Base-by-base conservation (phyloP, 2,329 filamentous ascomycete genomes). In the Talaromyces amestolkiae region DNA sequence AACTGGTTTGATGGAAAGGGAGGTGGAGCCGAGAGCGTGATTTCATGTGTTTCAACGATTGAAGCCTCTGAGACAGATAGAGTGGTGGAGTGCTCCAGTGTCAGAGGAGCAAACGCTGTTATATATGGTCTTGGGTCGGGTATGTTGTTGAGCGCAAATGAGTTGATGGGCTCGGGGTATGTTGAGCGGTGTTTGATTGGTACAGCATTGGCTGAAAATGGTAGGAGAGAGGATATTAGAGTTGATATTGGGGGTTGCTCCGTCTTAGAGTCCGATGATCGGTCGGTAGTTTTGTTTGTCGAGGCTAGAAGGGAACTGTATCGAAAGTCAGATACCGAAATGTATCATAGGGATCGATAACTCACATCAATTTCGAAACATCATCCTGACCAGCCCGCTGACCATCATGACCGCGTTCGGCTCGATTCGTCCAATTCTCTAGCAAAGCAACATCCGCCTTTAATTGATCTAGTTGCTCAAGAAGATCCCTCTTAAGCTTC, bases 21-120 rank as follows among this genome's bases (percentile, higher is more conserved):
- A n/a, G 69, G 59, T 7, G 76, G 77, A 10, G 77, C 70, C 10
- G 75, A 75, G 7, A 80, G 73, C 35, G 66, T 71, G n/a, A 80
- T 67, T 15, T 72, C 71, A 67, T 79, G 76, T 45, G 66, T 76
- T 66, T 79, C 76, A 2, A 71, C 65, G 10, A 78, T 61, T 31
- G 27, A 31, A 19, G 39, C 22, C 10, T 58, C 56, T 15, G 69
- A 68, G 8, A 70, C 65, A 9, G 72, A 67, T 10, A 70, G 59
- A 47, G 71, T 70, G n/a, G 65, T 72, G 31, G 73, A 77, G 37
- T 73, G 71, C 15, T 74, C 66, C 65, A 91, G 87, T 0, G 80
- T 81, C 15, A 95, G 82, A 0, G 89, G 86, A 0, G 87, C 90
- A 70, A 95, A 92, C 9, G 89, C 82, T 54, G 89, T 85, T 0